Evolutionary conservation across 495 filamentous ascomycete genomes (phyloP).

Genomic region (Xylaria acuta): DNA sequence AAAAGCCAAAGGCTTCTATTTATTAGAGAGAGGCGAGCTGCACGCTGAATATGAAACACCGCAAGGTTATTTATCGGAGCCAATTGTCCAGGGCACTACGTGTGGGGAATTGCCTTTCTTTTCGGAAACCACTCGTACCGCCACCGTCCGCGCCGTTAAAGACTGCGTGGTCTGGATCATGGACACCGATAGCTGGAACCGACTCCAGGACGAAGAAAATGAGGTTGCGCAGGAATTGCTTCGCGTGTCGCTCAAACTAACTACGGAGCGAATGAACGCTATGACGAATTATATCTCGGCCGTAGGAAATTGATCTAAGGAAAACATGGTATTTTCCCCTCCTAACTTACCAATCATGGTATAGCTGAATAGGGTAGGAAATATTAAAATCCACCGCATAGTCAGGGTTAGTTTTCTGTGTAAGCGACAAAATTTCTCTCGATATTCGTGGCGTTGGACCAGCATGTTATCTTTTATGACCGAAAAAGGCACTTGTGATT

Average conservation of each 20-base stretch:
- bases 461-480: neutral
- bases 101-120: slow-evolving; percentile 98
- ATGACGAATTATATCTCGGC: slow-evolving; percentile 68
- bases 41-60: slow-evolving; percentile 88
- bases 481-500: slow-evolving; percentile 1
- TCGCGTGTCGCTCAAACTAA: slow-evolving; percentile 83
- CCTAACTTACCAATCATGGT: neutral
- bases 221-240: slow-evolving; percentile 85
- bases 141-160: slow-evolving; percentile 81
- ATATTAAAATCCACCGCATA: neutral
- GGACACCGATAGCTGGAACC: slow-evolving; percentile 70
- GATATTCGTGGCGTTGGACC: slow-evolving; percentile 4
- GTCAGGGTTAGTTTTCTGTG: neutral
- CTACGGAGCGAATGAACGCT: slow-evolving; percentile 86
- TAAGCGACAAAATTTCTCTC: neutral
- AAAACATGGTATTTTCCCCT: neutral
- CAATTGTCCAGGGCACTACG: slow-evolving; percentile 92
- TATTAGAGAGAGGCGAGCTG: slow-evolving; percentile 89
- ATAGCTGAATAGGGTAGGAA: neutral
- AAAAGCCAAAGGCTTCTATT: slow-evolving; percentile 77
- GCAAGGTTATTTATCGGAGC: slow-evolving; percentile 86
- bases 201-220: slow-evolving; percentile 68
- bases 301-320: slow-evolving; percentile 35
- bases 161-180: slow-evolving; percentile 85
- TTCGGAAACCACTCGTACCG: slow-evolving; percentile 82